Percentiles rank a stretch among this genome's conserved stretches.
Conservation (phyloP, 768 basidiomycete species). For the Mycena filopes region DNA sequence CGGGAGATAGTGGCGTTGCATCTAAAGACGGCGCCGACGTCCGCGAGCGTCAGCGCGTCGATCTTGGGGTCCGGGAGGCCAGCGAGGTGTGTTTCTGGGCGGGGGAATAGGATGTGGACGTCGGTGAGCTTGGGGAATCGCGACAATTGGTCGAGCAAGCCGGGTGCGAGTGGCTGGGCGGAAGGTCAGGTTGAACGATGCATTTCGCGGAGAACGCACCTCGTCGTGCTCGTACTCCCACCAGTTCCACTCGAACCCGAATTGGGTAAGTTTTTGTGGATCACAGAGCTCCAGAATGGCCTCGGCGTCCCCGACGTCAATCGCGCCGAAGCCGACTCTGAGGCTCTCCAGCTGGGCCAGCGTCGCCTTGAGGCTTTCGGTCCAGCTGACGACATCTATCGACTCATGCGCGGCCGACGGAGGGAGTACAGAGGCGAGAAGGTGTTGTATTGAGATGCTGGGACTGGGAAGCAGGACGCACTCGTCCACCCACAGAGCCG, state of each 20-base stretch:
- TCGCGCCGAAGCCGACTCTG: conserved; percentile 16
- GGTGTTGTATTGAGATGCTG: not conserved
- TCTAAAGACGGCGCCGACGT: conserved; percentile 11
- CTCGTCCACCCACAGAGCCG: conserved; percentile 36
- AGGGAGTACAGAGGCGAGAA: not conserved
- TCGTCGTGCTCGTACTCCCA: conserved; percentile 2
- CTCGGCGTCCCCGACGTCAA: not conserved
- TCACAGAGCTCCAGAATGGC: conserved; percentile 8
- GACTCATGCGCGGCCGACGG: no score
- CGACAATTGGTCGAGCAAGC: not conserved
- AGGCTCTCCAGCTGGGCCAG: conserved; percentile 11
- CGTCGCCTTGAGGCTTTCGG: not conserved
- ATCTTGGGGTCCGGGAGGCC: conserved; percentile 1
- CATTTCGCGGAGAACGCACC: not conserved
- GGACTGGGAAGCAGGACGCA: conserved; percentile 12
- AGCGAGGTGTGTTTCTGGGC: not conserved
- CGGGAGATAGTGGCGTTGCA: conserved; percentile 15
- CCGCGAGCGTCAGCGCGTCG: not conserved
- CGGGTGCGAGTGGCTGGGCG: not conserved
- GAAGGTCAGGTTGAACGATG: not conserved
- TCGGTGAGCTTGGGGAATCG: conserved; percentile 6
- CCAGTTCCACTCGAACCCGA: conserved; percentile 30
- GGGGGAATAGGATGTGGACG: conserved; percentile 23
- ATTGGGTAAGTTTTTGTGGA: conserved; percentile 6
- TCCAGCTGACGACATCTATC: not conserved